Percentiles rank a stretch among this genome's conserved stretches.
Conservation (phyloP, 768 basidiomycete species). For the Auricularia cornea region DNA sequence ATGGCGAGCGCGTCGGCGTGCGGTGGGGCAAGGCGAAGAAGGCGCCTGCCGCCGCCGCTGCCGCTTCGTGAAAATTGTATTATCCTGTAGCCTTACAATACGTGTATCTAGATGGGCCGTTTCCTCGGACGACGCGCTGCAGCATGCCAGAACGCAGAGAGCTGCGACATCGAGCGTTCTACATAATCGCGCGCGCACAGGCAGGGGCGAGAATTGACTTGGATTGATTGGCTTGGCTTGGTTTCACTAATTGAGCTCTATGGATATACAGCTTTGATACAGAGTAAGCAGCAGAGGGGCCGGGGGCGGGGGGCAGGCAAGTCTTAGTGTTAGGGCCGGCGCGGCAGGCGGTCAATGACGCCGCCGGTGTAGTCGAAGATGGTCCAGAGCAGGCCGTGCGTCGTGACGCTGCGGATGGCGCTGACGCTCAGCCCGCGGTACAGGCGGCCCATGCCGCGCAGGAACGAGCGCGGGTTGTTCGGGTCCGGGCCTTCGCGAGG, state of each 20-base stretch:
- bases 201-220: no score
- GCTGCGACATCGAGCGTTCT: no score
- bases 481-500: slow-evolving; percentile 62
- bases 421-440: slow-evolving; percentile 94
- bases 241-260: no score
- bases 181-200: no score
- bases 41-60: slow-evolving; percentile 7
- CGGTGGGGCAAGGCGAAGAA: slow-evolving; percentile 83
- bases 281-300: no score
- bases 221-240: no score
- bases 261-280: no score
- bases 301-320: no score
- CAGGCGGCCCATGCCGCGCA: slow-evolving; percentile 62
- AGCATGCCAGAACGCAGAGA: no score
- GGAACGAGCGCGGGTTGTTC: slow-evolving; percentile 42
- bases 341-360: slow-evolving; percentile 59
- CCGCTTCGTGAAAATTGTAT: neutral
- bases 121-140: no score
- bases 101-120: no score
- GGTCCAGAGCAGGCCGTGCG: slow-evolving; percentile 91
- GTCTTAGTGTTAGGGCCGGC: neutral
- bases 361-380: slow-evolving; percentile 74
- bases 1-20: slow-evolving; percentile 61
- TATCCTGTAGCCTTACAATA: neutral
- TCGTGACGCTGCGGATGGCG: slow-evolving; percentile 83